A percentile compares a stretch with the other conserved stretches of the same genome.
Conservation (phyloP, 768 basidiomycete genomes). For the Auriscalpium microsporum region DNA sequence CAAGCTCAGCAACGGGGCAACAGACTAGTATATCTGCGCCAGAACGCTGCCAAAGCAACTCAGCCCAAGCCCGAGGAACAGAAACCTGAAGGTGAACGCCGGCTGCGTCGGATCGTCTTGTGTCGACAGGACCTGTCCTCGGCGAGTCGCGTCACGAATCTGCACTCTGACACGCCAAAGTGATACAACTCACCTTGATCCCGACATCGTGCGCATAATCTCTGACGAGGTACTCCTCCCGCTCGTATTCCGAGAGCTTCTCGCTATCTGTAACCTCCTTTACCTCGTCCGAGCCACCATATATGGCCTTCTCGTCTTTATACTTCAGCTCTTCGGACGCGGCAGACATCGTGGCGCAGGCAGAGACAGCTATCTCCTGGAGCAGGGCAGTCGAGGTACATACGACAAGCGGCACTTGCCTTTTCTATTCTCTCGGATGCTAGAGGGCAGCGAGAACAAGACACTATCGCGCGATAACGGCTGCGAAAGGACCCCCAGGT, state of each 20-base stretch:
- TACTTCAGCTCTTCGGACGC: no score
- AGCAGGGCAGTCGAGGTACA: no score
- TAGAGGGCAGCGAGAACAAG: no score
- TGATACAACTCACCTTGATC: constrained; percentile 24
- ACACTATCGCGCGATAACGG: no score
- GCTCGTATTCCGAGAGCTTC: not conserved
- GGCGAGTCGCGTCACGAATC: not conserved
- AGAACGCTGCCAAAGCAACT: constrained; percentile 42
- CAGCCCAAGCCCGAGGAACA: constrained; percentile 46
- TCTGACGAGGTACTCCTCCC: constrained; percentile 28
- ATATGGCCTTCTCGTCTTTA: not conserved
- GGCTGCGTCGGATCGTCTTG: constrained; percentile 32
- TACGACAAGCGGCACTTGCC: no score
- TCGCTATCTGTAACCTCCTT: not conserved
- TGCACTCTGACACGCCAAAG: not conserved
- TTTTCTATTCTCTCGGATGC: no score
- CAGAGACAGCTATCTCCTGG: no score
- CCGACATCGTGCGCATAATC: constrained; percentile 32
- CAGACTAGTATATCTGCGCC: constrained; percentile 33
- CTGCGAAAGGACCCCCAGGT: no score
- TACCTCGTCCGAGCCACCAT: no score
- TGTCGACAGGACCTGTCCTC: constrained; percentile 24
- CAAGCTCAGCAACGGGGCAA: not conserved
- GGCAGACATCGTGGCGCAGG: no score
- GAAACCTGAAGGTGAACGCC: constrained; percentile 46